phyloP scores from a whole-genome alignment of 768 basidiomycete species.

The Thelephora aurantiotincta region DNA sequence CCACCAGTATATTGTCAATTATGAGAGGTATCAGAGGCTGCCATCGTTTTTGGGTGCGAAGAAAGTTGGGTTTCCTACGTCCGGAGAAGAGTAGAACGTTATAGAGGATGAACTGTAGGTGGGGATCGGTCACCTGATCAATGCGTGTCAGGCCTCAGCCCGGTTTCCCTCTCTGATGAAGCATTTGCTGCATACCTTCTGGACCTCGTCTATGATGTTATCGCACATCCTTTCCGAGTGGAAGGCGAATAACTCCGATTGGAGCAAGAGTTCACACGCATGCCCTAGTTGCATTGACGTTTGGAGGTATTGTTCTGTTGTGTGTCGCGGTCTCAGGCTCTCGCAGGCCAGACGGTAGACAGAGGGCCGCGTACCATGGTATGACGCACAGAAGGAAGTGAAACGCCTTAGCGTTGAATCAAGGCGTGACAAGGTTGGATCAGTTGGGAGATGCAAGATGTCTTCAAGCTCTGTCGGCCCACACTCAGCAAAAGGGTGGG shows the following conservation, averaged over 20 bases:
- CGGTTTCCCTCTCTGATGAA: neutral
- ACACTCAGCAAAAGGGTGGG: conserved; percentile 2
- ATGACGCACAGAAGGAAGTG: conserved; percentile 64
- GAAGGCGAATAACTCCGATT: conserved; percentile 79
- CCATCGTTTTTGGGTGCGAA: conserved; percentile 78
- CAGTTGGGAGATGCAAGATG: conserved; percentile 49
- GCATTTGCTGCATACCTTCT: conserved; percentile 34
- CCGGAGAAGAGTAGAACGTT: conserved; percentile 68
- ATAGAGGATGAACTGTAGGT: conserved; percentile 67
- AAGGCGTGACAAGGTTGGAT: conserved; percentile 54
- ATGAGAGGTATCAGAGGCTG: conserved; percentile 63
- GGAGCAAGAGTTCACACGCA: conserved; percentile 61
- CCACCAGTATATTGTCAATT: conserved; percentile 75
- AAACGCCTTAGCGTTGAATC: conserved; percentile 72
- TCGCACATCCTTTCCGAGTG: conserved; percentile 90
- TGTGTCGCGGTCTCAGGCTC: neutral
- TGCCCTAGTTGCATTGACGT: conserved; percentile 74
- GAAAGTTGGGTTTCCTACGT: conserved; percentile 48
- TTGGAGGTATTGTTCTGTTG: conserved; percentile 70
- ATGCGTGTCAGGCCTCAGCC: too few relatives aligned
- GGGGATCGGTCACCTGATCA: conserved; percentile 69
- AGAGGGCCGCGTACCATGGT: conserved; percentile 53
- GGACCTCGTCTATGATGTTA: conserved; percentile 53
- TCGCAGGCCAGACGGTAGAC: conserved; percentile 1
- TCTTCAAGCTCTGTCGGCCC: conserved; percentile 68